Evolutionary conservation across 2,329 filamentous ascomycete genomes (phyloP), one percentile per base, ranked within the genome.

Genomic region (Alternaria hordeiaustralica): DNA sequence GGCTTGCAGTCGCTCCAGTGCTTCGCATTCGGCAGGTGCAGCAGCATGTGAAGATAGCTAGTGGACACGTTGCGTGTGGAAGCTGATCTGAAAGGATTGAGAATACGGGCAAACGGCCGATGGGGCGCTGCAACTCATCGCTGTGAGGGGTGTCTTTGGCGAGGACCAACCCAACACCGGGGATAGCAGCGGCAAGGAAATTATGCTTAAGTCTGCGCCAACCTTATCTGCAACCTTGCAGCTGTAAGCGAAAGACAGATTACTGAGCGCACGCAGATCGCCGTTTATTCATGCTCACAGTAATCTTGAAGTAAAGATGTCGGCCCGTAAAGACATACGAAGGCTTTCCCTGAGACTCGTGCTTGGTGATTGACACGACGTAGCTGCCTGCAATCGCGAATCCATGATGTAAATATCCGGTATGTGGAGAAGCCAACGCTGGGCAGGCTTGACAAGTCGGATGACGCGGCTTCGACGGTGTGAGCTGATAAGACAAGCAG

Each of bases 191-290:
- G 72, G 72, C 68, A 67, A 66, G 69, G 67, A 65, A 71, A 71
- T 76, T 78, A 78, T 76, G 75, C 75, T 78, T 78, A 78, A 77
- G 69, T 72, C 28, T 72, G 71, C 67, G 71, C 62, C 71, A 78
- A 76, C 74, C 74, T 78, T 78, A 78, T 77, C 74, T 76, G 66
- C 65, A 67, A 68, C 63, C 70, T 63, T 72, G 68, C 60, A 72
- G 64, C 61, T 62, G 70, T 71, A 72, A 75, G 65, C 71, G 73
- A 74, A 61, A 67, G 66, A 70, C 61, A 70, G 72, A 72, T 69
- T 58, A 60, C 58, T 18, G 41, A 30, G 51, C 51, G 36, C 36
- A 41, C 15, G 57, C 45, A 53, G 56, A 50, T 66, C 26, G 45
- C 23, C 33, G 49, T 10, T 21, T 21, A 15, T 45, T 41, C 47